Conservation (phyloP, 306 rosid species). For the Quercus dentata region DNA sequence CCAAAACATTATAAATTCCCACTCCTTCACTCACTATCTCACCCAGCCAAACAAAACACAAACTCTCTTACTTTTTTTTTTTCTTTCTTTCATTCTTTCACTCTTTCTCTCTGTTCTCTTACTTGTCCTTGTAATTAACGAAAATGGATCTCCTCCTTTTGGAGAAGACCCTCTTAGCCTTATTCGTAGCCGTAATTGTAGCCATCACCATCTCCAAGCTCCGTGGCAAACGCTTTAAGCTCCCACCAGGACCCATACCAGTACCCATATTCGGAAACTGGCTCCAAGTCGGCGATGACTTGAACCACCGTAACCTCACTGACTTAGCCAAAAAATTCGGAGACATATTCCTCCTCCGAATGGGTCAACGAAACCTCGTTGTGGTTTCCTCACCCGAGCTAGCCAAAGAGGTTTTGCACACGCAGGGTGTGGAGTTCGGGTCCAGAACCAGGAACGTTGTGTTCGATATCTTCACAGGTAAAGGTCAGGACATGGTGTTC, state of each 20-base stretch:
- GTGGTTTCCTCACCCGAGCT: conserved; percentile 80
- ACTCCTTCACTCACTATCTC: too few relatives aligned
- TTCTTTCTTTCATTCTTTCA: too few relatives aligned
- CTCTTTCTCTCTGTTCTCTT: too few relatives aligned
- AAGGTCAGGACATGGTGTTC: conserved; percentile 95
- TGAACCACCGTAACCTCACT: conserved; percentile 87
- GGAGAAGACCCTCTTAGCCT: conserved; percentile 72
- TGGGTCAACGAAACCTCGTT: conserved; percentile 87
- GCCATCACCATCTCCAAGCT: conserved; percentile 60
- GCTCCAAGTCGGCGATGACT: conserved; percentile 94
- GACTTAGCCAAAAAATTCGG: conserved; percentile 75
- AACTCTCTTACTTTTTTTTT: too few relatives aligned
- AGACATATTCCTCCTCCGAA: conserved; percentile 74
- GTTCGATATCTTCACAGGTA: conserved; percentile 82
- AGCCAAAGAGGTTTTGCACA: conserved; percentile 83
- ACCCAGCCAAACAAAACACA: too few relatives aligned
- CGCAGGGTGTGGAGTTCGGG: conserved; percentile 88
- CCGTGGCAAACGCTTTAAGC: conserved; percentile 69
- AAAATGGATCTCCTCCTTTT: conserved; percentile 77
- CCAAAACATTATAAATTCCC: too few relatives aligned
- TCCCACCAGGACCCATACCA: conserved; percentile 85
- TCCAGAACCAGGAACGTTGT: conserved; percentile 87
- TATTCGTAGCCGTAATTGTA: conserved; percentile 44
- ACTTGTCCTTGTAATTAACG: too few relatives aligned
- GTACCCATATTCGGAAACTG: conserved; percentile 84